phyloP scores from a whole-genome alignment of 495 filamentous ascomycete species.

The Neurospora sp. region DNA sequence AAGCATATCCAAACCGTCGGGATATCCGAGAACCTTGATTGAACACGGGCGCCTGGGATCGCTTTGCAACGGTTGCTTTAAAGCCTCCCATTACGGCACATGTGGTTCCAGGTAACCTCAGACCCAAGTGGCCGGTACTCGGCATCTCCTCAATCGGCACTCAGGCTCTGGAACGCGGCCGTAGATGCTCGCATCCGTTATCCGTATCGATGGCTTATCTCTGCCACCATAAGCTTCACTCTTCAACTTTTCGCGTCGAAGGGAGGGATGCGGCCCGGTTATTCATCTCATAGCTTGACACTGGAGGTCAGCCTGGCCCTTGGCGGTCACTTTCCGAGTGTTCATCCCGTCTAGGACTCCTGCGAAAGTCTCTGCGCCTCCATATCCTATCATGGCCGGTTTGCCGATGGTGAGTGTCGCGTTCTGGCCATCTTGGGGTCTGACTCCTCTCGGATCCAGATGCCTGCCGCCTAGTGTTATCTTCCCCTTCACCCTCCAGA shows the following conservation, averaged over 20 bases:
- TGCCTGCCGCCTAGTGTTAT: neutral
- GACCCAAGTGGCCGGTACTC: neutral
- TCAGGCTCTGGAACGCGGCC: neutral
- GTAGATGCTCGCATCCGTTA: neutral
- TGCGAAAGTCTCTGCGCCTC: neutral
- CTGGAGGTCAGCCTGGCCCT: neutral
- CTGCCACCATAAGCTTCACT: neutral
- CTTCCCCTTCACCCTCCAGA: neutral
- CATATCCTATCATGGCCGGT: neutral
- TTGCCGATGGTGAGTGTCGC: neutral
- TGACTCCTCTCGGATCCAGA: neutral
- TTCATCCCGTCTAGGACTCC: neutral
- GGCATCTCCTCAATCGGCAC: neutral
- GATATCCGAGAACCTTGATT: neutral
- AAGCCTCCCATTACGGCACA: neutral
- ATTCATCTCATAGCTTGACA: neutral
- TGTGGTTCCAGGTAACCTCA: neutral
- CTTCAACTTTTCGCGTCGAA: neutral
- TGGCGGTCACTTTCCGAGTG: neutral
- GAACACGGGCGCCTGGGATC: neutral
- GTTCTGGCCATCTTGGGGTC: neutral
- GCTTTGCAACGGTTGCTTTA: neutral
- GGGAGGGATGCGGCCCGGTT: neutral
- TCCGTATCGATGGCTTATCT: neutral
- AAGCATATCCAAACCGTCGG: neutral